Evolutionary conservation across 805 yeast genomes (phyloP), one percentile per base, ranked within the genome.

Genomic region (Myxozyma neotropica): DNA sequence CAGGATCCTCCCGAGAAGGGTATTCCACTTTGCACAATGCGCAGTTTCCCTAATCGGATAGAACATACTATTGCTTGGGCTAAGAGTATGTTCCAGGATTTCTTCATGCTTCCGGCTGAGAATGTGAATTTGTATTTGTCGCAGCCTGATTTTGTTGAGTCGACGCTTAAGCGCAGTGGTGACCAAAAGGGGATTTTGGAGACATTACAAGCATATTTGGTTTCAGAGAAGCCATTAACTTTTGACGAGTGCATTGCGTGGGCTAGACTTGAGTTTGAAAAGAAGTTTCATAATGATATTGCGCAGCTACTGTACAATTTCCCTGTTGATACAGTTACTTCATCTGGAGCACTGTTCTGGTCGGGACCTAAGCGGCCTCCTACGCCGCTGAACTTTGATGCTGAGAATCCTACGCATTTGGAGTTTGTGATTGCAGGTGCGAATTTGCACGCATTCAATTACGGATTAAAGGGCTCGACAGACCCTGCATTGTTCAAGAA

Each of bases 1-100:
- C 95, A 90, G 73, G 99, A 94, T 76, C 99, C 99, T 45, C 99
- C 99, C 39, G 99, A 94, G 78, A 91, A 91, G 76, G 85, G 96
- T 2, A 92, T 94, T 71, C 99, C 99, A 33, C 81, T 94, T 70
- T 94, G 99, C 81, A 94, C 99, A 1, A 81, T 94, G 72, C 86
- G 98, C 76, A 89, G 96, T 2, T 94, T 94, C 86, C 99, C 99
- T 58, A 89, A 91, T 75, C 93, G 93, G 76, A 94, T 94, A 69
- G 99, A 94, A 73, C 99, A 94, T 72, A 94, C 99, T 0, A 94
- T 94, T 76, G 98, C 99, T 21, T 94, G 99, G 99, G 96, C 98
- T 15, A 95, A 95, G 77, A 85, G 91, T 19, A 80, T 90, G 71
- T 94, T 94, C 81, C 94, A 88, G 79, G 96, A 94, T 21, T 90